Conservation (phyloP, 2,329 filamentous ascomycete genomes). For the Exophiala lecanii-corni region DNA sequence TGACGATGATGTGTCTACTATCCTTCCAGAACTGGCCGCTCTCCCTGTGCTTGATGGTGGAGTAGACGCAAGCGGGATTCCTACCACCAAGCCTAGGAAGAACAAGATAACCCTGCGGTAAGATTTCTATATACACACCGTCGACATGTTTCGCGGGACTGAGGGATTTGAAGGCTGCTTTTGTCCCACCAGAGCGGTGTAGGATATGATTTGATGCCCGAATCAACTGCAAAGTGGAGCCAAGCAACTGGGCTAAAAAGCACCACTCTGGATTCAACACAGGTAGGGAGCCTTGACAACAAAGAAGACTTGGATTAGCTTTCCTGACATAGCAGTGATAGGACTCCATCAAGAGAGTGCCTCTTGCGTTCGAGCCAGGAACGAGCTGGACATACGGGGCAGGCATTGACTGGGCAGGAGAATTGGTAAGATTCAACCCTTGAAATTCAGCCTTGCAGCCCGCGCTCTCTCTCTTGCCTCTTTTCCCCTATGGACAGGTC, state of each 20-base stretch:
- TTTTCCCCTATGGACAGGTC: background rate
- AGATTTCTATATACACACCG: slow-evolving; percentile 21
- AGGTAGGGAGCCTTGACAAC: too few relatives aligned
- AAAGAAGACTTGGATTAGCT: too few relatives aligned
- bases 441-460: too few relatives aligned
- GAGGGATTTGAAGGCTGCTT: too few relatives aligned
- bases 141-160: slow-evolving; percentile 19
- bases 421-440: too few relatives aligned
- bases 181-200: background rate
- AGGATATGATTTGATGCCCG: background rate
- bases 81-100: slow-evolving; percentile 34
- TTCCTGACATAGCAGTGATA: too few relatives aligned
- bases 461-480: too few relatives aligned
- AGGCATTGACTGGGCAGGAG: slow-evolving; percentile 44
- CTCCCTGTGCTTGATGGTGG: slow-evolving; percentile 45
- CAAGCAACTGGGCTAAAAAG: too few relatives aligned
- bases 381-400: slow-evolving; percentile 48
- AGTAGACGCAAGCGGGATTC: background rate
- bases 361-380: slow-evolving; percentile 42
- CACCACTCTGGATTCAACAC: too few relatives aligned
- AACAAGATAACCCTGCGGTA: slow-evolving; percentile 28
- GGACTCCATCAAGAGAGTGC: too few relatives aligned
- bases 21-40: slow-evolving; percentile 47
- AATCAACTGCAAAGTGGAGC: background rate
- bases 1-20: slow-evolving; percentile 41